Evolutionary conservation across 306 rosid species (phyloP).

Genomic region (Cyamopsis tetragonoloba): DNA sequence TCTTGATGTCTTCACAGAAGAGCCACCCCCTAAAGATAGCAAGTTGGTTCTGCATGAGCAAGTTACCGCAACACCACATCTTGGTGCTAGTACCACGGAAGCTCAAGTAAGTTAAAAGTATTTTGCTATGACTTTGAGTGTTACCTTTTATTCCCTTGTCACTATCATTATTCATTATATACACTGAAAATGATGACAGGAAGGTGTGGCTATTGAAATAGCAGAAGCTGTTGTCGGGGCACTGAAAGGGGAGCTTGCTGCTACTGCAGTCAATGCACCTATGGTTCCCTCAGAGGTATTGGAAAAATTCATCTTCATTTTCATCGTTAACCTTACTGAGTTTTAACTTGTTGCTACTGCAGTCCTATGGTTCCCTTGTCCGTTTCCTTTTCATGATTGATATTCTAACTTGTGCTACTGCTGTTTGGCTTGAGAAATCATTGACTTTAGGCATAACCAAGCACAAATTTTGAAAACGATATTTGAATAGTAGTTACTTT

Average conservation of each 20-base stretch:
- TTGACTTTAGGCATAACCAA: not conserved
- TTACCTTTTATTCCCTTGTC: not conserved
- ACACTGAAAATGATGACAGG: conserved; percentile 51
- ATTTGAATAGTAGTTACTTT: not conserved
- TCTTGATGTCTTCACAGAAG: conserved; percentile 88
- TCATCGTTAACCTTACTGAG: not conserved
- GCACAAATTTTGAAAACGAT: not conserved
- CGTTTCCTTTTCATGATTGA: not conserved
- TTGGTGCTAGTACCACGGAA: conserved; percentile 97
- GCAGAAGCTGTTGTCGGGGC: conserved; percentile 99
- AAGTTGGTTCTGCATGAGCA: conserved; percentile 76
- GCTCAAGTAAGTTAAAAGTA: conserved; percentile 63
- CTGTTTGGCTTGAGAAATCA: conserved; percentile 8
- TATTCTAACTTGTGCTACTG: not conserved
- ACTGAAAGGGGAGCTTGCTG: conserved; percentile 90
- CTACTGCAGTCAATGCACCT: conserved; percentile 98
- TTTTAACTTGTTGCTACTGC: not conserved
- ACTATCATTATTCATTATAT: not conserved
- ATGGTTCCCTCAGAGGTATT: conserved; percentile 98
- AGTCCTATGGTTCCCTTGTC: too few relatives aligned
- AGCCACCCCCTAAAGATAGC: conserved; percentile 77
- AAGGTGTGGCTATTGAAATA: conserved; percentile 97
- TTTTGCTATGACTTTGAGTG: not conserved
- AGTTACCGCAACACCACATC: conserved; percentile 94
- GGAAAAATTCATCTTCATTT: not conserved